Percentiles rank a stretch among this genome's conserved stretches.
phyloP scores from a whole-genome alignment of 2,329 filamentous ascomycete species.

The Blastomyces emzantsi region DNA sequence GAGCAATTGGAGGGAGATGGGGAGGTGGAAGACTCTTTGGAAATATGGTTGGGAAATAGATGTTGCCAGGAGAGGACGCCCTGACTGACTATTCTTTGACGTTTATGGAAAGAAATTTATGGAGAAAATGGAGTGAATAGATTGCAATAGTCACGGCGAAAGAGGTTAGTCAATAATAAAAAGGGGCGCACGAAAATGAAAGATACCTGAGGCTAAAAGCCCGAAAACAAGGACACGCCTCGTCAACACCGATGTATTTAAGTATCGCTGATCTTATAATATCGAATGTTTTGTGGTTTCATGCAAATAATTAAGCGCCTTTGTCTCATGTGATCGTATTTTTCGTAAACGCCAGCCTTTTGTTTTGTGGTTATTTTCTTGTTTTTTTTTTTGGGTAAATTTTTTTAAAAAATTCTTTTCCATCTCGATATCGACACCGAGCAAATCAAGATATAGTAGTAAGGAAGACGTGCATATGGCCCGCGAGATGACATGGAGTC shows the following conservation, averaged over 20 bases:
- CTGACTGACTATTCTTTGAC: background rate
- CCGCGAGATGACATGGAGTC: background rate
- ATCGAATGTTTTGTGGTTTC: background rate
- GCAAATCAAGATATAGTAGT: background rate
- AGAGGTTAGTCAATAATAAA: background rate
- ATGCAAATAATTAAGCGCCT: background rate
- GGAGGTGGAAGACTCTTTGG: background rate
- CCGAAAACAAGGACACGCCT: constrained; percentile 3
- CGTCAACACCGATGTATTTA: constrained; percentile 2
- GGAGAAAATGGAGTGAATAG: background rate
- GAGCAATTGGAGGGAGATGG: background rate
- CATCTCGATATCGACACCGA: background rate
- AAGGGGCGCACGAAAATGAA: background rate
- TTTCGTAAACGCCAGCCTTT: constrained; percentile 3
- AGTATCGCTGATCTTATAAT: constrained; percentile 4
- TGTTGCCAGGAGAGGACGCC: background rate
- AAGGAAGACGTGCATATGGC: background rate
- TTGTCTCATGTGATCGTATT: constrained; percentile 6
- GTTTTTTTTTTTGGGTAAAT: background rate
- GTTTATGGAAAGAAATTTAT: background rate
- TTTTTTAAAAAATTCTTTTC: background rate
- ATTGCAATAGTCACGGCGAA: background rate
- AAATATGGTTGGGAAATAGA: background rate
- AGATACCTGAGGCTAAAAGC: background rate
- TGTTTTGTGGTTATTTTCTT: background rate